A percentile compares a stretch with the other conserved stretches of the same genome.
These are phyloP conservation scores for Coemansia sp. DNA, from an alignment of 192 early-diverging fungal genomes.

Conservation along the genomic window DNA sequence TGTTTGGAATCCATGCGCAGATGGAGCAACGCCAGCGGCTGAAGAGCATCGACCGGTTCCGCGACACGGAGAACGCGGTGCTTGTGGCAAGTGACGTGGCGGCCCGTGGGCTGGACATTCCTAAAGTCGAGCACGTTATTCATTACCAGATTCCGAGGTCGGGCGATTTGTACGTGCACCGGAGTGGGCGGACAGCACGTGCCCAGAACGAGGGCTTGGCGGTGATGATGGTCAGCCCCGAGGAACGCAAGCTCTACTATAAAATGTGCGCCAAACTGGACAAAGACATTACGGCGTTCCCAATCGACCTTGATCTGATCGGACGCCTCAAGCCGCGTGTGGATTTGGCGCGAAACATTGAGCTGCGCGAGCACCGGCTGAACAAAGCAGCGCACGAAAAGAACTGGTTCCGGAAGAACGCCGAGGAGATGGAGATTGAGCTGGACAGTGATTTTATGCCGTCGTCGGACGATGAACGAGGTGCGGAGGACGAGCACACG, in stretches of 20 bases:
- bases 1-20: constrained; percentile 86
- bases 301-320: constrained; percentile 71
- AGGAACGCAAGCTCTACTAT: constrained; percentile 77
- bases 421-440: constrained; percentile 75
- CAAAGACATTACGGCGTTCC: constrained; percentile 78
- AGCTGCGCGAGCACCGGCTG: constrained; percentile 72
- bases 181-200: constrained; percentile 91
- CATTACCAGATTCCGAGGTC: constrained; percentile 94
- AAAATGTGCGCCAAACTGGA: constrained; percentile 78
- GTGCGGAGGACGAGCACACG: constrained; percentile 15
- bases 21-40: constrained; percentile 96
- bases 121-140: constrained; percentile 86
- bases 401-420: constrained; percentile 77
- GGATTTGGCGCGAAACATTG: constrained; percentile 77
- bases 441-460: constrained; percentile 68
- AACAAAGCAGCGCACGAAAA: constrained; percentile 65
- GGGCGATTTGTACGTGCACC: constrained; percentile 93
- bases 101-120: constrained; percentile 93
- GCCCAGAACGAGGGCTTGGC: constrained; percentile 78
- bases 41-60: constrained; percentile 89
- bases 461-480: constrained; percentile 36
- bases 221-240: constrained; percentile 78
- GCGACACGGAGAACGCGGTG: constrained; percentile 65
- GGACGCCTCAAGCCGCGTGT: constrained; percentile 72
- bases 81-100: constrained; percentile 96